These are phyloP conservation scores for Limtongia smithiae DNA, from an alignment of 805 yeast genomes.

Conservation along the genomic window DNA sequence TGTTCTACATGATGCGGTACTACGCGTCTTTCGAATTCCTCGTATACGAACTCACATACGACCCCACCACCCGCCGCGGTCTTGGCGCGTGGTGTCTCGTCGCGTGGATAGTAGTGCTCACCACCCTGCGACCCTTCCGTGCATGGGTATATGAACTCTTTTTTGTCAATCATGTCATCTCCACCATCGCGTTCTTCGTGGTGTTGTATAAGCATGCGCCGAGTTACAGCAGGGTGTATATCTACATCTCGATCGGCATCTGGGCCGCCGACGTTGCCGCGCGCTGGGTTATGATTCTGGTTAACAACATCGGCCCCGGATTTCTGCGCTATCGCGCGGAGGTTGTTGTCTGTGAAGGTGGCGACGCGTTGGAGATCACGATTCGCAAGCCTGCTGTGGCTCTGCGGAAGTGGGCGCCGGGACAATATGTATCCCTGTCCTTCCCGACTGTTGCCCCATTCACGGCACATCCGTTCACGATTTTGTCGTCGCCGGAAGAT, in stretches of 20 bases:
- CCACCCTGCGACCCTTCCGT: conserved; percentile 36
- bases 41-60: conserved; percentile 15
- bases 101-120: conserved; percentile 29
- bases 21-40: conserved; percentile 27
- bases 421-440: conserved; percentile 26
- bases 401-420: conserved; percentile 26
- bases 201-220: conserved; percentile 30
- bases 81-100: conserved; percentile 31
- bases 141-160: conserved; percentile 30
- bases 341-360: conserved; percentile 7
- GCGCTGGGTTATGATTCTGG: conserved; percentile 17
- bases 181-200: conserved; percentile 30
- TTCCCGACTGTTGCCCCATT: conserved; percentile 27
- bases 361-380: not conserved
- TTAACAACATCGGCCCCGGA: conserved; percentile 16
- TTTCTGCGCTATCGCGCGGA: conserved; percentile 21
- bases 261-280: conserved; percentile 29
- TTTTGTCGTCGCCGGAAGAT: conserved; percentile 40
- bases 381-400: conserved; percentile 3
- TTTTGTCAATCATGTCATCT: conserved; percentile 30
- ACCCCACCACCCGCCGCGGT: conserved; percentile 28
- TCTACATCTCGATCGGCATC: conserved; percentile 31
- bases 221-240: conserved; percentile 26
- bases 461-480: conserved; percentile 37
- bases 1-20: conserved; percentile 28